Conservation (phyloP, 2,329 filamentous ascomycete species). For the Cercospora citrullina region DNA sequence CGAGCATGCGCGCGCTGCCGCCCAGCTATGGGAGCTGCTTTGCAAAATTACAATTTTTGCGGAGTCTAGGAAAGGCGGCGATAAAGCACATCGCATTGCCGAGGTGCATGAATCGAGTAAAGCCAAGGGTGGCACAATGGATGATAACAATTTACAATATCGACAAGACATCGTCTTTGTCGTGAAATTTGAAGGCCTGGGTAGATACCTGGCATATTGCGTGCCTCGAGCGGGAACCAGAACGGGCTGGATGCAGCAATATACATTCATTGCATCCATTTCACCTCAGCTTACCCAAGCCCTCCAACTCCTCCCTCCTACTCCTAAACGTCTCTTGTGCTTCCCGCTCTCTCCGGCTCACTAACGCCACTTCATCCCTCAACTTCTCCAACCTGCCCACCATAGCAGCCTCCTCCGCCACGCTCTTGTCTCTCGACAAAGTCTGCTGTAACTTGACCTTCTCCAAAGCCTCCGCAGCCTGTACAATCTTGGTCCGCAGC, state of each 20-base stretch:
- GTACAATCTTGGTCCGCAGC: constrained; percentile 74
- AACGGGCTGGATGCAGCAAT: not conserved
- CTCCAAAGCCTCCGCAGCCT: constrained; percentile 68
- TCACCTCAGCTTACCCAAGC: constrained; percentile 5
- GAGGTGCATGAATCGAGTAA: not conserved
- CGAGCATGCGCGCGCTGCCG: not conserved
- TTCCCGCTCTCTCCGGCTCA: constrained; percentile 80
- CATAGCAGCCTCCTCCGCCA: constrained; percentile 77
- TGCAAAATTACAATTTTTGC: not conserved
- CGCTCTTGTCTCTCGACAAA: constrained; percentile 32
- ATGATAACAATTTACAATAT: not conserved
- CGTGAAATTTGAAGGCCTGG: not conserved
- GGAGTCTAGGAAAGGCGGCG: not conserved
- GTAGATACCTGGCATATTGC: not conserved
- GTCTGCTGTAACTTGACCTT: constrained; percentile 68
- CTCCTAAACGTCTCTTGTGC: constrained; percentile 82
- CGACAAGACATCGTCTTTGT: not conserved
- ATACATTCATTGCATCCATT: not conserved
- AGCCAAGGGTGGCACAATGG: not conserved
- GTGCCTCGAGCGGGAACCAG: not conserved
- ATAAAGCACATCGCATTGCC: not conserved
- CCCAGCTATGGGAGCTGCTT: not conserved
- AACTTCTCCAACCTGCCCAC: constrained; percentile 69
- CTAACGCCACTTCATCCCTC: constrained; percentile 78
- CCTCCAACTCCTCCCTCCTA: constrained; percentile 70